Evolutionary conservation across 208 protist species (phyloP).

Genomic region (Acanthamoeba castellanii): DNA sequence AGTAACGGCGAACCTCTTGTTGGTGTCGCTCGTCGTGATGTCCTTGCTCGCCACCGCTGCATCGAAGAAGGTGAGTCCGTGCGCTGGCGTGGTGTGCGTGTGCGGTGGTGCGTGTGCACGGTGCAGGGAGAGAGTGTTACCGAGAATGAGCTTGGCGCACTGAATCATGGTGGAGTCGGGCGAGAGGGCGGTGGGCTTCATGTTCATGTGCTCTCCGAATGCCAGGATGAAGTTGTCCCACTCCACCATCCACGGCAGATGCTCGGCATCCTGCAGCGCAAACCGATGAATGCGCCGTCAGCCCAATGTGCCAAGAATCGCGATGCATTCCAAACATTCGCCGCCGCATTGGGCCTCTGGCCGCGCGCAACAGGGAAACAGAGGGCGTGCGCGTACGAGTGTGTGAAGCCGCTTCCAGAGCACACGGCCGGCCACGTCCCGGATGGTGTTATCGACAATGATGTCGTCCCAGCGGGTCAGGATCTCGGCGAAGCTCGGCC

Average conservation of each 20-base stretch:
- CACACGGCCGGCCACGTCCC: not conserved
- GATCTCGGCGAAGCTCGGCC: slow-evolving; percentile 38
- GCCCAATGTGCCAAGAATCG: too few species aligned
- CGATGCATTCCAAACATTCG: not conserved
- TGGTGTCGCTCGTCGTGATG: not conserved
- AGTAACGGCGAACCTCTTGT: slow-evolving; percentile 35
- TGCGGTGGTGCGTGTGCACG: too few species aligned
- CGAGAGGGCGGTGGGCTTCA: not conserved
- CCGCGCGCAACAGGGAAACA: too few species aligned
- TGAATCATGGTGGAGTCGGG: not conserved
- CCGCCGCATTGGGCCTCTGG: too few species aligned
- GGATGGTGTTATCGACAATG: not conserved
- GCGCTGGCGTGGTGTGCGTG: too few species aligned
- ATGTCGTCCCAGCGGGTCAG: not conserved
- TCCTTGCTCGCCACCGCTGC: slow-evolving; percentile 61
- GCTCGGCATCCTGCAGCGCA: not conserved
- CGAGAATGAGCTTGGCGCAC: not conserved
- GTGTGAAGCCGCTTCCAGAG: not conserved
- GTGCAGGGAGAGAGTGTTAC: too few species aligned
- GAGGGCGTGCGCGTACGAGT: not conserved
- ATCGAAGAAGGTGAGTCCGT: not conserved
- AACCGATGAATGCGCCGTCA: too few species aligned
- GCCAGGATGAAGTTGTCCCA: slow-evolving; percentile 41
- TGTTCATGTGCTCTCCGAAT: not conserved
- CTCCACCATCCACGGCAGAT: slow-evolving; percentile 17